Evolutionary conservation across 2,329 filamentous ascomycete genomes (phyloP), one percentile per base, ranked within the genome.

Genomic region (Colletotrichum somersetense): DNA sequence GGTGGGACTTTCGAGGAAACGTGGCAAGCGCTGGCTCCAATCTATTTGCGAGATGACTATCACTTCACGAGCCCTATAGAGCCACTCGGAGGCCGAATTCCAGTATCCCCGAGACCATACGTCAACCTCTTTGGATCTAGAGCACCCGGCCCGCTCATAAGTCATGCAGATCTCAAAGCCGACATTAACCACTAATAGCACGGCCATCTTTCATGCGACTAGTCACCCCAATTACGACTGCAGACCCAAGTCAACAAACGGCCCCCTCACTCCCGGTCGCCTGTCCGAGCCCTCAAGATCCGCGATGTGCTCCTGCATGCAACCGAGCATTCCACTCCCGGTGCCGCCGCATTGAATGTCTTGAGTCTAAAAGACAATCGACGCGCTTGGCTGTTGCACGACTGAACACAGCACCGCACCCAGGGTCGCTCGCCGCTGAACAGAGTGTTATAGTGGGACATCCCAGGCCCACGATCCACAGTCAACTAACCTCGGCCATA

Each of bases 251-350:
- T 38, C 30, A 55, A 8, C 20, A 23, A 48, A 52, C 33, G 50
- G 57, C 42, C 33, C 18, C 56, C 23, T 33, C 30, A 30, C 30
- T 5, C 4, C 26, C 30, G 52, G 16, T 8, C 48, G 23, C 35
- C 57, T 58, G 57, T 30, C 23, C 30, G 56, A 20, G 11, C 33
- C 5, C 23, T n/a, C 20, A 33, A 42, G 26, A 58, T 61, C 50
- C 63, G 56, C 38, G 33, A 33, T 57, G 55, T 50, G 48, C 64
- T 62, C 50, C 63, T 50, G 61, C 18, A 42, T 71, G 67, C 56
- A 33, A 42, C 42, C 63, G 38, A 40, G 56, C 53, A 35, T 33
- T 57, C 40, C 42, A 30, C 40, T 67, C 50, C 48, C 56, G 40
- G 30, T 35, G 33, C 46, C 26, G 55, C 38, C 23, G 42, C 62